Percentiles rank a stretch among this genome's conserved stretches.
Conservation (phyloP, 176 grass and related monocot genomes). For the Alloteropsis semialata region DNA sequence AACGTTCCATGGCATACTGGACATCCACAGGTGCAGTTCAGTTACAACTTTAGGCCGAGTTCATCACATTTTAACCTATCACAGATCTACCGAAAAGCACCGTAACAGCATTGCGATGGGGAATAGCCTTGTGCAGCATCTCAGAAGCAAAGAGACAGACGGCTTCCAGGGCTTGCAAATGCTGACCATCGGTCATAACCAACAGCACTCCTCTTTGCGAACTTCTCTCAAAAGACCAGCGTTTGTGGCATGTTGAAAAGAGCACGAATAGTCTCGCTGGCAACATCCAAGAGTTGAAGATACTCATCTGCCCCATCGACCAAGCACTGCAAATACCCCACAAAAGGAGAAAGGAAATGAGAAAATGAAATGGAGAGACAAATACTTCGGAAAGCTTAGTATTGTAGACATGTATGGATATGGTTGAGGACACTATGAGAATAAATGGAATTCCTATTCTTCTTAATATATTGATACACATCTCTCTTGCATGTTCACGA, state of each 20-base stretch:
- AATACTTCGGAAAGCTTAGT: neutral
- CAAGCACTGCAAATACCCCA: constrained; percentile 63
- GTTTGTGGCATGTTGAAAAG: constrained; percentile 85
- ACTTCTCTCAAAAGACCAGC: constrained; percentile 38
- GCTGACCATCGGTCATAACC: neutral
- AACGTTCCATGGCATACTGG: neutral
- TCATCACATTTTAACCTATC: neutral
- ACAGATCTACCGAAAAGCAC: constrained; percentile 6
- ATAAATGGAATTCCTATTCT: neutral
- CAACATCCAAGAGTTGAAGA: constrained; percentile 80
- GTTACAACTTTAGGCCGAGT: neutral
- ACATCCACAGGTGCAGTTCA: constrained; percentile 22
- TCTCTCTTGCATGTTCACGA: too few relatives aligned
- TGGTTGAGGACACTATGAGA: neutral
- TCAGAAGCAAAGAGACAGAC: too few relatives aligned
- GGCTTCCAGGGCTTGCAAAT: neutral
- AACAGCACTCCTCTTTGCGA: neutral
- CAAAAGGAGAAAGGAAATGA: neutral
- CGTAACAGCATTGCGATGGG: neutral
- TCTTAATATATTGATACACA: too few relatives aligned
- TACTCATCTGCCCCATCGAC: constrained; percentile 94
- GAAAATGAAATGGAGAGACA: neutral
- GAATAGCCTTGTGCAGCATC: neutral
- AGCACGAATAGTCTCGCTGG: constrained; percentile 65
- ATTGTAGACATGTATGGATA: neutral